These are phyloP conservation scores for Moesziomyces sp. DNA, from an alignment of 1,284 basidiomycete species.

Conservation along the genomic window DNA sequence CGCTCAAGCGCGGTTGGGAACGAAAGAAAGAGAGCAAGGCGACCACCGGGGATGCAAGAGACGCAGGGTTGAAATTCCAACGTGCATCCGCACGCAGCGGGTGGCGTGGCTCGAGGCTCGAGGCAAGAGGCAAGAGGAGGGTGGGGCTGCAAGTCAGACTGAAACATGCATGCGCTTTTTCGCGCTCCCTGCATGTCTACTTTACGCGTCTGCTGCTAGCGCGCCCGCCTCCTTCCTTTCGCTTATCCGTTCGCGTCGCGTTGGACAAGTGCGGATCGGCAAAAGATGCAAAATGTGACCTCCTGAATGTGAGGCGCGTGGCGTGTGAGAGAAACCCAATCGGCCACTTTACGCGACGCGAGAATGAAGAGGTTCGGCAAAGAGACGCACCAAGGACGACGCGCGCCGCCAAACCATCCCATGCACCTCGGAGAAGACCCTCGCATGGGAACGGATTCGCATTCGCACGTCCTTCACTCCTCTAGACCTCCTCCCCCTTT, in stretches of 20 bases:
- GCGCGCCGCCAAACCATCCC: not conserved
- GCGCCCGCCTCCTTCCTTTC: not conserved
- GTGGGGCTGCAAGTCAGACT: conserved; percentile 21
- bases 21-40: not conserved
- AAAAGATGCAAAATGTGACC: not conserved
- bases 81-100: conserved; percentile 13
- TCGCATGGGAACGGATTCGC: conserved; percentile 29
- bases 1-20: not conserved
- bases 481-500: not conserved
- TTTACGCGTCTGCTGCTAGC: conserved; percentile 22
- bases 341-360: conserved; percentile 18
- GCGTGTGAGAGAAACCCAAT: not conserved
- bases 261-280: not conserved
- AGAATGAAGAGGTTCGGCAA: not conserved
- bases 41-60: not conserved
- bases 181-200: conserved; percentile 11
- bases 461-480: not conserved
- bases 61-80: conserved; percentile 26
- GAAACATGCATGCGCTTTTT: conserved; percentile 19
- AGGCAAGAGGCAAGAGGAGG: not conserved
- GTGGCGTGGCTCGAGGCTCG: conserved; percentile 12
- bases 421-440: conserved; percentile 31
- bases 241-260: conserved; percentile 2
- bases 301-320: not conserved
- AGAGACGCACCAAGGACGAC: too few species aligned